Evolutionary conservation across 2,329 filamentous ascomycete species (phyloP).

Genomic region (Boeremia exigua): DNA sequence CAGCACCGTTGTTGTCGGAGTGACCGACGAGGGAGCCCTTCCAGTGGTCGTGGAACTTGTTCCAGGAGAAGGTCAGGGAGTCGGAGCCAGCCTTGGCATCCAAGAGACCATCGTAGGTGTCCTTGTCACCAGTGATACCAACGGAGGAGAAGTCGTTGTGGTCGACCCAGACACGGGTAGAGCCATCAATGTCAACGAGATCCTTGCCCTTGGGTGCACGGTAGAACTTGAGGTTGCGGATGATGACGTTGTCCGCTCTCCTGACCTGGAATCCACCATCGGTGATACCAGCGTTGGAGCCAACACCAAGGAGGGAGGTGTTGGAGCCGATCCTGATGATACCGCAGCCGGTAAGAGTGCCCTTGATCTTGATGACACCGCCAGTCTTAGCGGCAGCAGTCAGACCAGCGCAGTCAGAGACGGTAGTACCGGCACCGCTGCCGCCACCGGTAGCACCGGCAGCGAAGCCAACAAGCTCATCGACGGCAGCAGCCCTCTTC

Average conservation of each 20-base stretch:
- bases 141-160: conserved; percentile 69
- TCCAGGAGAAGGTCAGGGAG: conserved; percentile 62
- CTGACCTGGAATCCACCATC: conserved; percentile 62
- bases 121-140: conserved; percentile 39
- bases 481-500: conserved; percentile 35
- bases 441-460: conserved; percentile 62
- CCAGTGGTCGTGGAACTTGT: conserved; percentile 64
- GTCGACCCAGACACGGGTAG: conserved; percentile 67
- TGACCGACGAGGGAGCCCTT: conserved; percentile 68
- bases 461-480: conserved; percentile 53
- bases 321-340: conserved; percentile 34
- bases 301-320: conserved; percentile 49
- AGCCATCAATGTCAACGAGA: conserved; percentile 64
- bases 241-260: conserved; percentile 63
- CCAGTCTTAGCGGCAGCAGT: conserved; percentile 54
- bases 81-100: conserved; percentile 69
- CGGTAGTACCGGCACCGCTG: conserved; percentile 62
- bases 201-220: conserved; percentile 64
- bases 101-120: conserved; percentile 52
- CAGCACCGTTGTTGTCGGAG: conserved; percentile 60
- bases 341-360: conserved; percentile 40
- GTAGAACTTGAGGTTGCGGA: conserved; percentile 67
- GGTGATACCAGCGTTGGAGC: conserved; percentile 47
- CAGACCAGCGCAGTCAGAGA: conserved; percentile 59
- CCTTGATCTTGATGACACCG: conserved; percentile 44